phyloP scores from a whole-genome alignment of 1,284 basidiomycete species.

The Lentinus polychrous region DNA sequence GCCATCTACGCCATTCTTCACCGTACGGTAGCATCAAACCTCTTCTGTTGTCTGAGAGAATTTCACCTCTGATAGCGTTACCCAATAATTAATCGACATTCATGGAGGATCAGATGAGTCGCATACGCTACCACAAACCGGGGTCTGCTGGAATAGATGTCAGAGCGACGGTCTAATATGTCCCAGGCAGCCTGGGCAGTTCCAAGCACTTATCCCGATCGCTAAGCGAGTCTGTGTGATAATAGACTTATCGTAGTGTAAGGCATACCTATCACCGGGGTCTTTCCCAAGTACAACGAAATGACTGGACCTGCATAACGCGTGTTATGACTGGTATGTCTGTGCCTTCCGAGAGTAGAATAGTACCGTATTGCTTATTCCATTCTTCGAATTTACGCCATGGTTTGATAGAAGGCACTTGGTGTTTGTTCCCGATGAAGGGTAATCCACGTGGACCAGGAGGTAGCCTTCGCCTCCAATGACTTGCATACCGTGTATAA shows the following conservation, averaged over 20 bases:
- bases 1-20: conserved; percentile 42
- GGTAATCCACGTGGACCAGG: conserved; percentile 38
- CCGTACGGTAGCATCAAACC: conserved; percentile 43
- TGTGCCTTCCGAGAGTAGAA: not conserved
- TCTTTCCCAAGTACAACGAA: conserved; percentile 45
- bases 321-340: not conserved
- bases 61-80: conserved; percentile 32
- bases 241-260: not conserved
- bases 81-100: not conserved
- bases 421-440: conserved; percentile 40
- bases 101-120: not conserved
- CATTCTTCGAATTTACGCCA: conserved; percentile 46
- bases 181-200: conserved; percentile 47
- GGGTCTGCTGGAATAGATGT: conserved; percentile 44
- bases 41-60: conserved; percentile 40
- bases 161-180: conserved; percentile 44
- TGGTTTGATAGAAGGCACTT: conserved; percentile 39
- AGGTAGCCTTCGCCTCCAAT: conserved; percentile 28
- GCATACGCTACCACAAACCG: conserved; percentile 37
- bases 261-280: conserved; percentile 38
- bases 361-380: conserved; percentile 38
- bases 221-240: not conserved
- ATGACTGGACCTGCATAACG: conserved; percentile 39
- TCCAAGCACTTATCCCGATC: conserved; percentile 30
- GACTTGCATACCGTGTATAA: too few species aligned